Conservation (phyloP, 2,329 filamentous ascomycete genomes). For the Penicillium sumatraense region DNA sequence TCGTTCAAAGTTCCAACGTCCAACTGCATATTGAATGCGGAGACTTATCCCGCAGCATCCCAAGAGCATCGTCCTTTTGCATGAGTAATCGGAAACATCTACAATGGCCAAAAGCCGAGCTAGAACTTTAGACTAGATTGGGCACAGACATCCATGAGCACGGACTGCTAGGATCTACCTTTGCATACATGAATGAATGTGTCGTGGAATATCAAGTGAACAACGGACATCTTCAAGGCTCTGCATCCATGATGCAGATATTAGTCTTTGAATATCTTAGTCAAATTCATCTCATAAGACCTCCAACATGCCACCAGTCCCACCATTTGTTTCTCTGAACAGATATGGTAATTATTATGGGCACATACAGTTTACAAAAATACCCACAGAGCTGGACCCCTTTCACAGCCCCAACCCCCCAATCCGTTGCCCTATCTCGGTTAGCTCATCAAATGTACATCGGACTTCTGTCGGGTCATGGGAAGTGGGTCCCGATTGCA, state of each 20-base stretch:
- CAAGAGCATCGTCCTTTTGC: neutral
- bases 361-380: too few relatives aligned
- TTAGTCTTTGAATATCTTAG: too few relatives aligned
- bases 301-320: too few relatives aligned
- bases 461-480: neutral
- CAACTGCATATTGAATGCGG: too few relatives aligned
- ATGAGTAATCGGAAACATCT: neutral
- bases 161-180: neutral
- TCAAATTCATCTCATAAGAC: neutral
- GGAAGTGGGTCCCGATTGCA: constrained; percentile 2
- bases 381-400: too few relatives aligned
- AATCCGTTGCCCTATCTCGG: neutral
- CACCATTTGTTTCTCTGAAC: too few relatives aligned
- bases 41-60: neutral
- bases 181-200: neutral
- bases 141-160: neutral
- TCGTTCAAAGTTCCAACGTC: too few relatives aligned
- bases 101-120: neutral
- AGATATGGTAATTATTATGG: too few relatives aligned
- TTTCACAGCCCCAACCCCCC: neutral
- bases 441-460: neutral
- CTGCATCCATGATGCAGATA: too few relatives aligned
- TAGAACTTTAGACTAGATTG: neutral
- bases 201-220: neutral
- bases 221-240: neutral